phyloP scores from a whole-genome alignment of 371 early-diverging fungal species.

The Mucor racemosus region DNA sequence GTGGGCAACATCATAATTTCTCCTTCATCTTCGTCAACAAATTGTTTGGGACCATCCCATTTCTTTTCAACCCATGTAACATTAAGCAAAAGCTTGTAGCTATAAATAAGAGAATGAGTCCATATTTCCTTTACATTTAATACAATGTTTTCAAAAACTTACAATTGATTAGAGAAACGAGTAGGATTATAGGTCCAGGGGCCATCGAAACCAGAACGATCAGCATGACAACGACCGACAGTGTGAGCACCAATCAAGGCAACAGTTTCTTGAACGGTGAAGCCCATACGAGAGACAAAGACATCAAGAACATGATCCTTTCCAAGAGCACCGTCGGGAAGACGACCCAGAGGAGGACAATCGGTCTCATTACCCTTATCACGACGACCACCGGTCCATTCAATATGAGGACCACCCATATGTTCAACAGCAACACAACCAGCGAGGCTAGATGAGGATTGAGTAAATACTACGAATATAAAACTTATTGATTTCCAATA shows the following conservation, averaged over 20 bases:
- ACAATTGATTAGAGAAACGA: constrained; percentile 83
- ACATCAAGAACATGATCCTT: constrained; percentile 73
- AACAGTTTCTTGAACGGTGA: constrained; percentile 78
- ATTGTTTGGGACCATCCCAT: constrained; percentile 80
- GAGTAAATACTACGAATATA: not conserved
- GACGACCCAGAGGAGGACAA: constrained; percentile 83
- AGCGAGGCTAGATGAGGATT: constrained; percentile 54
- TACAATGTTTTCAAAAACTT: constrained; percentile 8
- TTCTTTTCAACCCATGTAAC: constrained; percentile 73
- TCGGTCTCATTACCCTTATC: constrained; percentile 61
- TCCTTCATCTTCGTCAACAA: constrained; percentile 67
- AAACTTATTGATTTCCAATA: not conserved
- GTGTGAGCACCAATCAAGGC: constrained; percentile 89
- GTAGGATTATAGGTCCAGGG: constrained; percentile 90
- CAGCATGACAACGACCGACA: constrained; percentile 86
- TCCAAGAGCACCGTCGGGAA: constrained; percentile 84
- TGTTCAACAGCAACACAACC: constrained; percentile 86
- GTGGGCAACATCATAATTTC: constrained; percentile 89
- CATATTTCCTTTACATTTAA: too few species aligned
- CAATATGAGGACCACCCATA: constrained; percentile 81
- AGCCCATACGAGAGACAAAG: constrained; percentile 82
- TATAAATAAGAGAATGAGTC: constrained; percentile 8
- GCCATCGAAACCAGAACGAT: constrained; percentile 85
- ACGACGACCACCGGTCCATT: constrained; percentile 80
- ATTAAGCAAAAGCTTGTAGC: constrained; percentile 70